Conservation (phyloP, 1,284 basidiomycete genomes). For the Cryptococcus amylolentus region DNA sequence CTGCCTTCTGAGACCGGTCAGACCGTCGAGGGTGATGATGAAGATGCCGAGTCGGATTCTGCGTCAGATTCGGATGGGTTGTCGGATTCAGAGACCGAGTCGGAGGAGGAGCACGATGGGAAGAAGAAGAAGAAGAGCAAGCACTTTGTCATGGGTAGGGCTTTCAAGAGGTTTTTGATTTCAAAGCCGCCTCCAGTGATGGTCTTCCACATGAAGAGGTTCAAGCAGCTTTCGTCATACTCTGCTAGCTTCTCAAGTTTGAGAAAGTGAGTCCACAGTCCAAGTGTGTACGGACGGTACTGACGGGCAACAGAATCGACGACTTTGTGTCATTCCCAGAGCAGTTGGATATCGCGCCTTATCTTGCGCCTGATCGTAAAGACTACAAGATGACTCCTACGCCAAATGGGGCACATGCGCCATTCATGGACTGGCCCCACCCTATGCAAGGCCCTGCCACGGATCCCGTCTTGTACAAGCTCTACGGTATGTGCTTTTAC, state of each 20-base stretch:
- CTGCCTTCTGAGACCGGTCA: neutral
- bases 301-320: conserved; percentile 52
- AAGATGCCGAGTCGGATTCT: conserved; percentile 3
- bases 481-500: conserved; percentile 37
- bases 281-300: conserved; percentile 50
- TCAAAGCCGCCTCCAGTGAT: conserved; percentile 79
- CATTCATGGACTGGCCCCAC: conserved; percentile 46
- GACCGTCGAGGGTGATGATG: neutral
- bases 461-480: conserved; percentile 44
- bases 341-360: conserved; percentile 76
- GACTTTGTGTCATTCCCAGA: conserved; percentile 87
- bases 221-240: conserved; percentile 64
- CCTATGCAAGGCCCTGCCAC: conserved; percentile 38
- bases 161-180: conserved; percentile 91
- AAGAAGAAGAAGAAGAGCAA: conserved; percentile 29
- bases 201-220: conserved; percentile 88
- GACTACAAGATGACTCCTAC: conserved; percentile 45
- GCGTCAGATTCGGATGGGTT: conserved; percentile 38
- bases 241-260: conserved; percentile 40
- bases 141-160: conserved; percentile 65
- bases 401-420: conserved; percentile 32
- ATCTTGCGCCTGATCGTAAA: conserved; percentile 66
- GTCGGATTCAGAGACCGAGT: conserved; percentile 35
- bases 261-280: conserved; percentile 39
- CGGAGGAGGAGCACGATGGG: conserved; percentile 13